A percentile compares a stretch with the other conserved stretches of the same genome.
Evolutionary conservation across 140 eudicot species (phyloP).

Genomic region (Bidens hawaiensis): DNA sequence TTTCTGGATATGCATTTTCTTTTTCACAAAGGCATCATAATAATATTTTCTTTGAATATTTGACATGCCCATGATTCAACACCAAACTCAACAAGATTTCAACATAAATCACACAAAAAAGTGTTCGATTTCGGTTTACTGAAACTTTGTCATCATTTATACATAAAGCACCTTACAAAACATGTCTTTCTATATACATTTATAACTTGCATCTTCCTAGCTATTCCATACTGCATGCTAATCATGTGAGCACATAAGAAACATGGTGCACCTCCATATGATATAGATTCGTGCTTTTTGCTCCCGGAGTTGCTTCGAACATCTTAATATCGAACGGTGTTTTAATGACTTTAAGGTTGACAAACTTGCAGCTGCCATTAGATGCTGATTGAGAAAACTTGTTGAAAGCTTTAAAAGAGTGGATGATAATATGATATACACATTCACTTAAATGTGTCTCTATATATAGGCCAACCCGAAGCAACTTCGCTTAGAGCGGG

Average conservation of each 20-base stretch:
- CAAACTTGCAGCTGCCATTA: constrained; percentile 31
- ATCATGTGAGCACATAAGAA: constrained; percentile 73
- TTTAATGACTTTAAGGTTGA: constrained; percentile 39
- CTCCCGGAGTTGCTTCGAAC: constrained; percentile 63
- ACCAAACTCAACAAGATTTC: not conserved
- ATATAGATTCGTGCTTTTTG: constrained; percentile 67
- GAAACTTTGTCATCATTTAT: constrained; percentile 17
- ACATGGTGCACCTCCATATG: constrained; percentile 76
- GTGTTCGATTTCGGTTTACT: not conserved
- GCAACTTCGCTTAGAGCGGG: constrained; percentile 4
- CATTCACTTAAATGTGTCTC: constrained; percentile 7
- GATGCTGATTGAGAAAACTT: constrained; percentile 11
- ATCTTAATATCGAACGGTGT: constrained; percentile 36
- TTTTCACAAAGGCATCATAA: not conserved
- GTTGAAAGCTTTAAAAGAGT: constrained; percentile 22
- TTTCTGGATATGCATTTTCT: not conserved
- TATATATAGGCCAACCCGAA: constrained; percentile 26
- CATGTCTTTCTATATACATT: constrained; percentile 27
- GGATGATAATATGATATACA: not conserved
- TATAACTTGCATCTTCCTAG: constrained; percentile 21
- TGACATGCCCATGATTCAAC: not conserved
- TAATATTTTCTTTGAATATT: not conserved
- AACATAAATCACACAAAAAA: not conserved
- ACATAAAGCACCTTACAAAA: constrained; percentile 15
- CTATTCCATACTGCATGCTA: constrained; percentile 22